Conservation (phyloP, 305 asterid species). For the Solanum hybrid region DNA sequence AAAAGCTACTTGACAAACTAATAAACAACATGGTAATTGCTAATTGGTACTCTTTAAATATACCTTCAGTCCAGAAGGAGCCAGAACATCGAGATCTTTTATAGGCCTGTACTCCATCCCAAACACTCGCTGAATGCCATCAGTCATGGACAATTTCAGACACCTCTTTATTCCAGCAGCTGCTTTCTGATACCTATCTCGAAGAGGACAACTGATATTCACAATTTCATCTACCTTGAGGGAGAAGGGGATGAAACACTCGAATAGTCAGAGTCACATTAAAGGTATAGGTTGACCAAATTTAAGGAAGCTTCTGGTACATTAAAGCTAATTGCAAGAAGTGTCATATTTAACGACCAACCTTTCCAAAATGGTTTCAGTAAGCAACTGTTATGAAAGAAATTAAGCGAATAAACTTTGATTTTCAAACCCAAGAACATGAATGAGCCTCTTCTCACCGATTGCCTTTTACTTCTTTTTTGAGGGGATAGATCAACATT, state of each 20-base stretch:
- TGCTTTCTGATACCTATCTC: too few species aligned
- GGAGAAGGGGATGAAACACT: slow-evolving; percentile 4
- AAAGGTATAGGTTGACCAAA: neutral
- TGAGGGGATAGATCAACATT: neutral
- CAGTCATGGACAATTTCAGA: too few species aligned
- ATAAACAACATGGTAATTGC: too few species aligned
- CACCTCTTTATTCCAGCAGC: too few species aligned
- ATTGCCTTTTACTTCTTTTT: neutral
- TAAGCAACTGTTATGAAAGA: neutral
- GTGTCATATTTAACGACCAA: neutral
- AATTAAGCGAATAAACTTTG: neutral
- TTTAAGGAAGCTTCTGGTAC: neutral
- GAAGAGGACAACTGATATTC: too few species aligned
- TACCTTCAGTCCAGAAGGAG: too few species aligned
- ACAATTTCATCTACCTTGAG: slow-evolving; percentile 64
- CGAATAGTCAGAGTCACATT: neutral
- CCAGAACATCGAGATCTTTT: too few species aligned
- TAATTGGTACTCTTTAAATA: too few species aligned
- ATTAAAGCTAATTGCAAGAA: neutral
- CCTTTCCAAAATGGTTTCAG: neutral
- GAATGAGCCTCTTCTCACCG: neutral
- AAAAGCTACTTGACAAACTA: too few species aligned
- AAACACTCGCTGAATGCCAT: too few species aligned
- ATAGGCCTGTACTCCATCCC: too few species aligned
- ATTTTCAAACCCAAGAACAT: neutral